Base-by-base conservation (phyloP, 2,329 filamentous ascomycete genomes). In the Proliferodiscus dingleyae region DNA sequence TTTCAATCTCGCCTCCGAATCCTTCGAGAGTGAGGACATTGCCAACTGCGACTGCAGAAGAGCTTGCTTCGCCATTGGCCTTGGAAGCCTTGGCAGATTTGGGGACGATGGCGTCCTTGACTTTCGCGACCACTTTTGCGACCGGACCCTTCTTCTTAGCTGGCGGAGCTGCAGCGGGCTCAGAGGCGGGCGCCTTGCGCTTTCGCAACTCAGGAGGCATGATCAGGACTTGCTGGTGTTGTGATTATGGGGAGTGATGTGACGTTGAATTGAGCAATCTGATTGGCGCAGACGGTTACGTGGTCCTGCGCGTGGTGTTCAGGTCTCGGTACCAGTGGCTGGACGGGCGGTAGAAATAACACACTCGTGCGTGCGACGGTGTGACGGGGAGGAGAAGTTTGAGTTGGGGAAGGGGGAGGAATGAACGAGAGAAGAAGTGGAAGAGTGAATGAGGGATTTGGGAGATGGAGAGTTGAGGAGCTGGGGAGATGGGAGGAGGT, bases 1-100 rank as follows among this genome's bases (percentile, higher is more conserved):
- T 93, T 72, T 93, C 81, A 53, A 98, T 71, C 62, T 93, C 83
- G 53, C 79, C 80, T 54, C 80, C 80, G 59, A 84, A 83, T 47
- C 66, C 71, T 33, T 79, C 75, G 37, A 83, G 72, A 37, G 71
- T 64, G 56, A 84, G 71, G 44, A 68, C 67, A 44, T 78, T 71
- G 59, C 79, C 80, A 45, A 78, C 75, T 28, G 68, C 70, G 37
- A 74, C 69, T 37, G 61, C 61, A 18, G 53, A 39, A 3, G 50
- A 47, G 41, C 53, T 56, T 16, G 54, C 26, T 34, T 50, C 43
- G 30, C 51, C 52, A 46, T 51, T 50, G 32, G 54, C 46, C 52
- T 65, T 62, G 22, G 28, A 11, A 16, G 43, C 18, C 26, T 64
- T 58, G 34, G 56, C 54, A 30, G 52, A 42, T 53, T 62, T 62